A percentile compares a stretch with the other conserved stretches of the same genome.
phyloP scores from a whole-genome alignment of 768 basidiomycete genomes.

The Auriculariales sp. region DNA sequence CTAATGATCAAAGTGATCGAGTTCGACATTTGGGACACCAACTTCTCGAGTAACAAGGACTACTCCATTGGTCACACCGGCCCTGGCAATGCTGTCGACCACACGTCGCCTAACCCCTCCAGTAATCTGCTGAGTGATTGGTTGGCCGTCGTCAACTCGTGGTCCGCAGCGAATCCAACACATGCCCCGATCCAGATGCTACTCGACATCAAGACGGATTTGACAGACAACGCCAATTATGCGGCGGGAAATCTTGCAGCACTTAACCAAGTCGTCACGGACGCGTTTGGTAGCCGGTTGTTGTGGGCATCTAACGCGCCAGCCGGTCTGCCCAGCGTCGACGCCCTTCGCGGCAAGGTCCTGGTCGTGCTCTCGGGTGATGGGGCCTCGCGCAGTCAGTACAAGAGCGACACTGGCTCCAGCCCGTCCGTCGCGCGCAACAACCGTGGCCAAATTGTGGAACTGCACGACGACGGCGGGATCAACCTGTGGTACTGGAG shows the following conservation, averaged over 20 bases:
- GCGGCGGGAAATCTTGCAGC: not conserved
- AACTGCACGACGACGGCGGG: not conserved
- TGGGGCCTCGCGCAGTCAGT: not conserved
- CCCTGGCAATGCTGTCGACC: not conserved
- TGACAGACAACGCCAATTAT: not conserved
- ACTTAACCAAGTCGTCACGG: not conserved
- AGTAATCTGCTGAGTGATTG: not conserved
- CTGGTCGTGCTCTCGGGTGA: not conserved
- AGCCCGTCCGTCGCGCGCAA: not conserved
- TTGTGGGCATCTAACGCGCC: not conserved
- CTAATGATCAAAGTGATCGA: too few relatives aligned
- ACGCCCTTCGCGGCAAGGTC: not conserved
- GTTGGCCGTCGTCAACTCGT: not conserved
- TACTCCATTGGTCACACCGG: not conserved
- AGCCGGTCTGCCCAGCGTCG: not conserved
- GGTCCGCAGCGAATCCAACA: not conserved
- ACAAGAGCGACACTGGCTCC: not conserved
- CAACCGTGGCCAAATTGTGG: not conserved
- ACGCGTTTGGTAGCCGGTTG: not conserved
- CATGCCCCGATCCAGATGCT: not conserved
- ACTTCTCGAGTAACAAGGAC: not conserved
- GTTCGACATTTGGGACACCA: not conserved
- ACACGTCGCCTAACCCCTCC: not conserved
- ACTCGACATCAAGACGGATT: not conserved
- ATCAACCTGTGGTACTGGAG: constrained; percentile 1